Evolutionary conservation across 2,329 filamentous ascomycete genomes (phyloP), one percentile per base, ranked within the genome.

Genomic region (Neonectria neomacrospora): DNA sequence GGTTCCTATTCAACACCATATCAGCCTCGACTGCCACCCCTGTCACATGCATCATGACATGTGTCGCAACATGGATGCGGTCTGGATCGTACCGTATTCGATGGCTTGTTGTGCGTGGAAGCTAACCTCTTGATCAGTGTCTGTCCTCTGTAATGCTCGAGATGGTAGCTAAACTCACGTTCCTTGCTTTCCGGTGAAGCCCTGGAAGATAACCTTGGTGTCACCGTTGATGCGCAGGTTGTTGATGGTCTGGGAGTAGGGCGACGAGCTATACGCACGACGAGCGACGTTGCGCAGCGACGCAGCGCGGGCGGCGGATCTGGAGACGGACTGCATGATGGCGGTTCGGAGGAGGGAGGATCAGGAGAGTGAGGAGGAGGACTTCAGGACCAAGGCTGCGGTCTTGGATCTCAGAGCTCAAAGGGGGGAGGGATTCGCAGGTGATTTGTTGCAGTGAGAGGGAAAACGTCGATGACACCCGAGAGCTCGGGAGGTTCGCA

Each of bases 31-130:
- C 55, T 20, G n/a, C 45, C 37, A 65, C 63, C 65, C 65, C 58
- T 71, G 66, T 70, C 67, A 71, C 60, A 71, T 70, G 62, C 65
- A 71, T 73, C 65, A 71, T 71, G 67, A 67, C 65, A 64, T 64
- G 57, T 71, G 61, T 71, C 56, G 69, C 54, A 59, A 67, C 59
- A 68, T 68, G 53, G 61, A 58, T 64, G 61, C 58, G 61, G 65
- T n/a, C 48, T 62, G 42, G 45, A 60, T 69, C 80, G 79, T 92
- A 96, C 93, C 96, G 83, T 99, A 99, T 81, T 97, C 96, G 82
- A 99, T 97, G 72, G 96, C 96, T 85, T 97, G 94, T 80, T 93
- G 88, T 71, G 96, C 96, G 82, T 99, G 96, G 87, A 99, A 99
- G 75, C 95, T 98, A 73, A 48, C 63, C 63, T 59, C 48, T 57